Evolutionary conservation across 805 yeast species (phyloP), one percentile per base, ranked within the genome.

Genomic region (Saccharomyces eubayanus): DNA sequence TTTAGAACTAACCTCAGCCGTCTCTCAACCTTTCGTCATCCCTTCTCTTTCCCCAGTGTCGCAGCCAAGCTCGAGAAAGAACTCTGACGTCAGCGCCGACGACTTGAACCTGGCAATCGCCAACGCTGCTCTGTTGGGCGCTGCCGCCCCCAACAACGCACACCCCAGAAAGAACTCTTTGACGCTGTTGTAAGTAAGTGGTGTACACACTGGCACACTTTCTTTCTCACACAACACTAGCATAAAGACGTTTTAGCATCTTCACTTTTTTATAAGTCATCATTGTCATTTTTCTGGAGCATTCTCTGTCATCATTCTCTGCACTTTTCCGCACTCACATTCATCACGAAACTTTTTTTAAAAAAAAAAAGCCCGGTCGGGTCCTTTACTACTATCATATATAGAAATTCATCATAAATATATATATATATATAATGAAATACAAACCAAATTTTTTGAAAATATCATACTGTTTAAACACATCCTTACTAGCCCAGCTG

Each of bases 1-100:
- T 68, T 74, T 84, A 67, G 74, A 76, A 48, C 75, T 84, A 67
- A 75, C 84, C 43, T 76, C 81, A 51, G 82, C 81, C 57, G 69
- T 77, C 50, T 75, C 80, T 54, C 74, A 79, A 68, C 89, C 90
- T 59, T 84, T 83, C 62, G 77, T 84, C 52, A 83, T 84, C 62
- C 83, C 84, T 62, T 70, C 78, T 56, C 76, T 83, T 48, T 82
- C 88, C 1, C 89, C 88, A 36, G 76, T 75, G 8, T 75, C 81
- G 3, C 65, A 61, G 48, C 62, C 69, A 31, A 40, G 56, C n/a
- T 59, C 69, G 28, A 65, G 71, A 60, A 66, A 66, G 54, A 67
- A 66, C 59, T 66, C 70, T 21, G 46, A 49, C 28, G 57, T 55
- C 21, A 54, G 57, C 40, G 55, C 48, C n/a, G 45, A 21, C 12